Conservation (phyloP, 176 grass and related monocot genomes). For the Carex cristatella region DNA sequence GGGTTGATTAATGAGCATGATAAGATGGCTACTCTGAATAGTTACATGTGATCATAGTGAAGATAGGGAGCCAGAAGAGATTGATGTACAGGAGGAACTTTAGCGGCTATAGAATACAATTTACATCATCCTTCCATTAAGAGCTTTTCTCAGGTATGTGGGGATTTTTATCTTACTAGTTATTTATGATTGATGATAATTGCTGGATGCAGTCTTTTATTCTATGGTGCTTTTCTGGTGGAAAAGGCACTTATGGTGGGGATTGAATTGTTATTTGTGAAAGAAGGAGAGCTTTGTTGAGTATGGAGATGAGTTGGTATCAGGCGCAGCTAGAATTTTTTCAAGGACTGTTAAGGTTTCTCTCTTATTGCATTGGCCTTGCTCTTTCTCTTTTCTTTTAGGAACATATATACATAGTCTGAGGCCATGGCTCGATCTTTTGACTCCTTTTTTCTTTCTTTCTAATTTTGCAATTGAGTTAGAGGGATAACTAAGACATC, state of each 20-base stretch:
- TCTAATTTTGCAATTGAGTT: not conserved
- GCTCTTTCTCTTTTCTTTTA: not conserved
- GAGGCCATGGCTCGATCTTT: not conserved
- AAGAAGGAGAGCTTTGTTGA: not conserved
- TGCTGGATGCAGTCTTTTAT: not conserved
- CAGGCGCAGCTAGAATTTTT: not conserved
- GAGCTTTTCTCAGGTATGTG: not conserved
- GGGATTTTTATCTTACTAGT: not conserved
- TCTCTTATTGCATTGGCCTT: not conserved
- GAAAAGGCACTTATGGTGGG: not conserved
- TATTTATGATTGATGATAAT: not conserved
- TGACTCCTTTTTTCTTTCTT: not conserved
- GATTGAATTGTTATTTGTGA: not conserved
- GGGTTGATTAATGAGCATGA: too few species aligned
- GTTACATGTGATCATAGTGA: not conserved
- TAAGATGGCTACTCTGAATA: too few species aligned
- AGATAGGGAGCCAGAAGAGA: not conserved
- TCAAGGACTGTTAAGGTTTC: not conserved
- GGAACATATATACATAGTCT: not conserved
- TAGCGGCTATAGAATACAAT: not conserved
- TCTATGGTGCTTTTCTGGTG: not conserved
- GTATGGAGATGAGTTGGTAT: not conserved
- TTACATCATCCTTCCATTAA: not conserved
- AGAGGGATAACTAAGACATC: not conserved
- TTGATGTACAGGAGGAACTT: not conserved